Conservation (phyloP, 805 yeast species). For the Maudiozyma barnettii region DNA sequence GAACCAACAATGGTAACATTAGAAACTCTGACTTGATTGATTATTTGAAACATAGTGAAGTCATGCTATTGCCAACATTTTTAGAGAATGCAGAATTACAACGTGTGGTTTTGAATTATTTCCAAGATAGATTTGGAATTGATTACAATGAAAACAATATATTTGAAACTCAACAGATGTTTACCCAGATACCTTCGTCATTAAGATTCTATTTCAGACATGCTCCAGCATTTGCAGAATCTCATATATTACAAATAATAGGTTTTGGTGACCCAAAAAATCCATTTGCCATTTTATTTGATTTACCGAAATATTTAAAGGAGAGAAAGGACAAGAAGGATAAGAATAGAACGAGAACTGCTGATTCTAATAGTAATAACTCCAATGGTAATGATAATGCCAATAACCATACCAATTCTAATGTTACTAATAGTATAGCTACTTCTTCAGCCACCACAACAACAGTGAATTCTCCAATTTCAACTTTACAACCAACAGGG, state of each 20-base stretch:
- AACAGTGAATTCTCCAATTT: background rate
- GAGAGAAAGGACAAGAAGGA: constrained; percentile 68
- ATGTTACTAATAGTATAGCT: background rate
- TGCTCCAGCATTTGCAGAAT: constrained; percentile 64
- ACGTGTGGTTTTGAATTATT: constrained; percentile 54
- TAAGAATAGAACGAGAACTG: constrained; percentile 34
- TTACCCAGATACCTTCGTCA: constrained; percentile 28
- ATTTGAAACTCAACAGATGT: constrained; percentile 40
- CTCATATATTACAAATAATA: constrained; percentile 63
- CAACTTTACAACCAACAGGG: background rate
- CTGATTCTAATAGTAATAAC: background rate
- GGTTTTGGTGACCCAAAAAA: constrained; percentile 71
- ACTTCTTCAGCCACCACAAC: constrained; percentile 1
- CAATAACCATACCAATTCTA: background rate
- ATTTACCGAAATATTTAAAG: constrained; percentile 59
- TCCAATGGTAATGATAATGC: background rate
- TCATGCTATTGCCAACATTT: constrained; percentile 51
- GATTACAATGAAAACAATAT: constrained; percentile 56
- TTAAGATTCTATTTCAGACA: constrained; percentile 67
- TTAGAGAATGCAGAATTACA: constrained; percentile 44
- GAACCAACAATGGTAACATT: constrained; percentile 20
- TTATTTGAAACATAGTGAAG: constrained; percentile 50
- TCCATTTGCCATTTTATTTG: constrained; percentile 69
- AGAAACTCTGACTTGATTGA: constrained; percentile 28
- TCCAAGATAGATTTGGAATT: constrained; percentile 52